Conservation (phyloP, 176 grass and related monocot genomes). For the Triticum aestivum region DNA sequence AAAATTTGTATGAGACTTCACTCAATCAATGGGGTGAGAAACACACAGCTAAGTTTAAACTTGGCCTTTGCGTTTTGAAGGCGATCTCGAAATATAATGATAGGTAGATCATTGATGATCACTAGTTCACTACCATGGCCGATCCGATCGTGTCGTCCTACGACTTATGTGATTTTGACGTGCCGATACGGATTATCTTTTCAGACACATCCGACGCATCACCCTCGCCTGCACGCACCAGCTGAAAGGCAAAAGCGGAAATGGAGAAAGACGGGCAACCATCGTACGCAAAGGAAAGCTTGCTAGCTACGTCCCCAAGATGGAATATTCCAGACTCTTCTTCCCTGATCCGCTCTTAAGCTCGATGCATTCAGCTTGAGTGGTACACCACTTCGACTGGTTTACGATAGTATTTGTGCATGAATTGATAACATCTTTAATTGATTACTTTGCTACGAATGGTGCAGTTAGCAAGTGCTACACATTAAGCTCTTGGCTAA, state of each 20-base stretch:
- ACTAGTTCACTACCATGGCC: too few species aligned
- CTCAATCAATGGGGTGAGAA: too few species aligned
- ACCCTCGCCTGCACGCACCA: constrained; percentile 21
- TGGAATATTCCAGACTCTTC: constrained; percentile 34
- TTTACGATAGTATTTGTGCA: neutral
- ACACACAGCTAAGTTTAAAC: too few species aligned
- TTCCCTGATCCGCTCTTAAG: constrained; percentile 6
- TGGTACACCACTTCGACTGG: neutral
- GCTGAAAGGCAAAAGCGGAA: neutral
- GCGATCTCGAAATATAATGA: too few species aligned
- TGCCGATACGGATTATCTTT: neutral
- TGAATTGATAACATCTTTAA: neutral
- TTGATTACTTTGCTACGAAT: neutral
- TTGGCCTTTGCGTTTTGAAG: too few species aligned
- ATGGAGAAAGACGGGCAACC: neutral
- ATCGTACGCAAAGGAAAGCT: constrained; percentile 15
- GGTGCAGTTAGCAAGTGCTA: neutral
- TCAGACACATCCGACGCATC: neutral
- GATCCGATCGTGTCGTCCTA: too few species aligned
- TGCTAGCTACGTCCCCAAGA: neutral
- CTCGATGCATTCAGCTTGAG: neutral
- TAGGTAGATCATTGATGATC: too few species aligned
- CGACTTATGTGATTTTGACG: neutral
- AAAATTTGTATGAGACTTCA: too few species aligned
- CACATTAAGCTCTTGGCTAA: neutral